Evolutionary conservation across 805 yeast species (phyloP), one percentile per base, ranked within the genome.

Genomic region (Yamadazyma takamatsuzukensis): DNA sequence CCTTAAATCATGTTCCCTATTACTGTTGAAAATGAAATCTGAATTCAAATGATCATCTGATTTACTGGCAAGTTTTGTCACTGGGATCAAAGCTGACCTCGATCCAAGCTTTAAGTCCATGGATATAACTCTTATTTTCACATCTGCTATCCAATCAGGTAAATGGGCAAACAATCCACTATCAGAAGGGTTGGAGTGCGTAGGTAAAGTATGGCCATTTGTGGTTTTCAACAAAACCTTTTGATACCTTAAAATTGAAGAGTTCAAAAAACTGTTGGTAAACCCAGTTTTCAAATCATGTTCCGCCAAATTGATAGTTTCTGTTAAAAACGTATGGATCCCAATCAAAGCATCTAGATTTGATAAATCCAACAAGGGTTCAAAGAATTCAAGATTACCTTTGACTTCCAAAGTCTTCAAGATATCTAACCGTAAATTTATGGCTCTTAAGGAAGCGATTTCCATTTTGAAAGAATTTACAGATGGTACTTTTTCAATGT

Each of bases 61-160:
- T 18, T 37, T 25, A n/a, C 36, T 21, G 15, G 45, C 27, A 10
- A 53, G 27, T 16, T 40, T 30, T 5, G 51, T 48, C 11, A 39
- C 29, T 15, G 59, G 64, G 6, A 65, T 55, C 22, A 66, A 47
- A 1, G 65, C 58, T 6, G 70, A 64, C 14, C 69, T 44, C 2
- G 71, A 61, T 0, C 70, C 71, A 9, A 66, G 31, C 18, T 40
- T 34, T 4, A 67, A 24, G 7, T 41, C 41, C 15, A 48, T 23
- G 4, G 41, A 33, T n/a, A 36, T 30, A 11, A 54, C 18, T 6
- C 32, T 32, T 15, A 58, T 15, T 14, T 48, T 45, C 12, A 49
- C 32, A 9, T 51, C 55, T 2, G 57, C 37, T 10, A 66, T 33
- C 70, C 70, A 66, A 4, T 38, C 24, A 1, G 72, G 71, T 10